Evolutionary conservation across 306 rosid species (phyloP), one percentile per base, ranked within the genome.

Genomic region (Inga leiocalycina): DNA sequence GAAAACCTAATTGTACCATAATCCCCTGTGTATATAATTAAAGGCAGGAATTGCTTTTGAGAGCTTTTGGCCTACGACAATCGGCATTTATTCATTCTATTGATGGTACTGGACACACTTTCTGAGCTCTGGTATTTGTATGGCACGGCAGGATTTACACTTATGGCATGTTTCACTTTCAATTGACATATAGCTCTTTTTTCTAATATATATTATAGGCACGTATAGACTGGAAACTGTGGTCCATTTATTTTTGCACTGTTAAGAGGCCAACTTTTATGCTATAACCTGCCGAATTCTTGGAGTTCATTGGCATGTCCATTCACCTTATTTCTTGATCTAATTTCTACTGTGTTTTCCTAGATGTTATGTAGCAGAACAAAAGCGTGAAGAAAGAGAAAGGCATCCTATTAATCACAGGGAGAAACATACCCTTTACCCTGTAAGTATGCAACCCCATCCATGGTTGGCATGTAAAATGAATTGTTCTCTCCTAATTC

Each of bases 371-470:
- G 98, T 91, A 88, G 88, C 77, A 75, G 99, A 96, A 84, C 89
- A 88, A 78, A 94, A 92, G 84, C 94, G 94, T 80, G 99, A 96
- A 82, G 99, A 96, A 85, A 89, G 98, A 86, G 99, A 96, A 14
- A 87, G 89, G n/a, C 99, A 96, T 89, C 97, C 99, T 76, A 51
- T 68, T 77, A 90, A 91, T 88, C 96, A 87, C 65, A 91, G 99
- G 92, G 99, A 96, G 43, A 96, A 91, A 44, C 99, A 96, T 79
- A 80, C 84, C 67, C 83, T 96, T 82, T 83, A 82, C 87, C 92
- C 86, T 3, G 99, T 96, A 90, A 85, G 93, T 81, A 68, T 75
- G 73, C 80, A 30, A 37, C 13, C 59, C 76, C 32, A 49, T 76
- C 27, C 34, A 10, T 61, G 73, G 73, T 74, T 82, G 80, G 75